phyloP scores from a whole-genome alignment of 345 rosid genomes.

The Alliaria petiolata region DNA sequence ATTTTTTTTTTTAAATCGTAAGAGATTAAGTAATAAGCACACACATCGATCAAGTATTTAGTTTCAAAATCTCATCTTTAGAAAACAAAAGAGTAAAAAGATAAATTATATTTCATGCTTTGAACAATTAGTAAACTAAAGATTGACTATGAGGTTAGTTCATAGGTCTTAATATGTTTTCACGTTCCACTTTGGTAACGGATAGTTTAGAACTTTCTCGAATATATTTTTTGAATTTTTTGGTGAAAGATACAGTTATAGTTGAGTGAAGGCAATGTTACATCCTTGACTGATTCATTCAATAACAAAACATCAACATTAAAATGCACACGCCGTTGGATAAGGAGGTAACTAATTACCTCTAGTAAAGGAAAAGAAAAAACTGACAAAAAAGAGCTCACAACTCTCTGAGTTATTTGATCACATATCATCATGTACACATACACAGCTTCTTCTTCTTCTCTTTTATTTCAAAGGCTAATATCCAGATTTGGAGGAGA shows the following conservation, averaged over 20 bases:
- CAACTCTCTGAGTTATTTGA: constrained; percentile 1
- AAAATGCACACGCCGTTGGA: constrained; percentile 6
- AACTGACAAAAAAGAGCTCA: neutral
- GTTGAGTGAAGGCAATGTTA: neutral
- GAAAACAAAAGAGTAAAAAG: too few relatives aligned
- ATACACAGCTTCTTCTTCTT: neutral
- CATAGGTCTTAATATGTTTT: neutral
- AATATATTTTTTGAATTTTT: neutral
- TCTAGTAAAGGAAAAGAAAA: neutral
- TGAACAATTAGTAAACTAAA: too few relatives aligned
- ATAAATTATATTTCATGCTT: too few relatives aligned
- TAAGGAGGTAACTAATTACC: neutral
- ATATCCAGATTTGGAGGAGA: constrained; percentile 52
- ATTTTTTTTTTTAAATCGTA: too few relatives aligned
- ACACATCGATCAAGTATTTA: too few relatives aligned
- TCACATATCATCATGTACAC: constrained; percentile 32
- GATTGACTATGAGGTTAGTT: too few relatives aligned
- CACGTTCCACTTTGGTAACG: neutral
- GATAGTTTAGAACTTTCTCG: too few relatives aligned
- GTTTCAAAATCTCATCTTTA: too few relatives aligned
- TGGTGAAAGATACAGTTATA: neutral
- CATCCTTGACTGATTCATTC: neutral
- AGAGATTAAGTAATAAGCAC: too few relatives aligned
- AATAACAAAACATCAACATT: neutral
- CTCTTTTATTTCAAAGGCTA: constrained; percentile 4